Percentiles rank a stretch among this genome's conserved stretches.
Evolutionary conservation across 768 basidiomycete species (phyloP).

Genomic region (Boletus coccyginus): DNA sequence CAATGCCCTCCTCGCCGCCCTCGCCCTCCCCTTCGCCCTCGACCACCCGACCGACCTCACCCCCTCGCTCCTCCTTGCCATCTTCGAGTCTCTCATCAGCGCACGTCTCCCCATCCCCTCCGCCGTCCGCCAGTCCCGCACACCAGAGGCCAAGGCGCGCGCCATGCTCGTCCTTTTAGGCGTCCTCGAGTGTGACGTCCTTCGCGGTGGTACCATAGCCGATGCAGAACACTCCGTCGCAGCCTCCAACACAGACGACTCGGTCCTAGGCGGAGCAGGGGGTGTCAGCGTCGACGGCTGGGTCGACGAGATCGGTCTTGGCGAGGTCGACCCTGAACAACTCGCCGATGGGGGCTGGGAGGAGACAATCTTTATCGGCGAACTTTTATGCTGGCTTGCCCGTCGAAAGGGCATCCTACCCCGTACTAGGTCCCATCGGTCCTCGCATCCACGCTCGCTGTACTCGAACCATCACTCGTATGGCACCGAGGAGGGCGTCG

Average conservation of each 20-base stretch:
- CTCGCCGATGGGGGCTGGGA: slow-evolving; percentile 65
- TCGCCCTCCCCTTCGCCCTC: slow-evolving; percentile 46
- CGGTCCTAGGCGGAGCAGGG: slow-evolving; percentile 12
- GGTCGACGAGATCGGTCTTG: slow-evolving; percentile 58
- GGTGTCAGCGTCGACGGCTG: slow-evolving; percentile 30
- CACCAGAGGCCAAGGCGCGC: slow-evolving; percentile 45
- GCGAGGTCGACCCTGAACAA: slow-evolving; percentile 59
- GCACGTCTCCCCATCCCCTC: slow-evolving; percentile 48
- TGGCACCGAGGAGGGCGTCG: slow-evolving; percentile 13
- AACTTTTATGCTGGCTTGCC: slow-evolving; percentile 71
- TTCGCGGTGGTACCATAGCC: slow-evolving; percentile 45
- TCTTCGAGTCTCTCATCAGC: slow-evolving; percentile 61
- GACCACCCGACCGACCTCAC: slow-evolving; percentile 61
- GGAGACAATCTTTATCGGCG: slow-evolving; percentile 63
- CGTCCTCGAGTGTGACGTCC: slow-evolving; percentile 63
- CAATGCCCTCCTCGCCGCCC: slow-evolving; percentile 44
- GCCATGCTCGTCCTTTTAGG: slow-evolving; percentile 76
- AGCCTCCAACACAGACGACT: slow-evolving; percentile 29
- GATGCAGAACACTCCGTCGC: slow-evolving; percentile 5
- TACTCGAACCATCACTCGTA: slow-evolving; percentile 21
- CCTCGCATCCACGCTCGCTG: slow-evolving; percentile 12
- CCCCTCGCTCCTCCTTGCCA: slow-evolving; percentile 65
- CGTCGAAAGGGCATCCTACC: slow-evolving; percentile 38
- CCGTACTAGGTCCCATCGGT: slow-evolving; percentile 1
- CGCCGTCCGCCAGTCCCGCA: slow-evolving; percentile 36